These are phyloP conservation scores for Zygosaccharomyces lentus DNA, from an alignment of 805 yeast species.

Conservation along the genomic window DNA sequence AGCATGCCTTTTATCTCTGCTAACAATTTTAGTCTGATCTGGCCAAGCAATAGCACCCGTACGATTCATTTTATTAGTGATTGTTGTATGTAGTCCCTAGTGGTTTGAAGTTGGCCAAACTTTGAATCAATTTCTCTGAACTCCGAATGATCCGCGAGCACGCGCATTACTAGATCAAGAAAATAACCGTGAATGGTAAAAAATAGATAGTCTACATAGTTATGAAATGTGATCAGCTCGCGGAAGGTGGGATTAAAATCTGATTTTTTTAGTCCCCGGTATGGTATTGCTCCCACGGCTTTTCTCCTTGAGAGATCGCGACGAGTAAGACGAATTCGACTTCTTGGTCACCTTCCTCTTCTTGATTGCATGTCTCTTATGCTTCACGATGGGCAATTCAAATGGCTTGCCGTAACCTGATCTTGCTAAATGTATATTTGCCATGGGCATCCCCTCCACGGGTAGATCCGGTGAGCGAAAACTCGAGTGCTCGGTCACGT, in stretches of 20 bases:
- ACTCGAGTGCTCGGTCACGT: slow-evolving; percentile 19
- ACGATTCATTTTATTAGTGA: not conserved
- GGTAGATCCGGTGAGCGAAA: not conserved
- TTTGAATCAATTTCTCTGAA: not conserved
- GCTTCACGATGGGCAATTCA: not conserved
- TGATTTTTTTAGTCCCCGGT: slow-evolving; percentile 17
- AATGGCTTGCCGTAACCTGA: not conserved
- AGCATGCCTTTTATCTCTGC: slow-evolving; percentile 23
- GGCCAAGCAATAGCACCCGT: slow-evolving; percentile 21
- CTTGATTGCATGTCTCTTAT: not conserved
- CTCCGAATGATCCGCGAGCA: not conserved
- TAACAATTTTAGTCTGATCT: slow-evolving; percentile 21
- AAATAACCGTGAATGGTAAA: not conserved
- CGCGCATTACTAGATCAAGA: not conserved
- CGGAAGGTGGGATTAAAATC: slow-evolving; percentile 5
- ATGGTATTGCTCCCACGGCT: slow-evolving; percentile 10
- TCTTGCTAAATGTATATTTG: not conserved
- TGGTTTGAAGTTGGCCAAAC: not conserved
- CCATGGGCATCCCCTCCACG: not conserved
- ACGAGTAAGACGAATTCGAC: slow-evolving; percentile 7
- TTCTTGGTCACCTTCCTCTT: slow-evolving; percentile 10
- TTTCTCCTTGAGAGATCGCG: not conserved
- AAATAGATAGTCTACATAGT: not conserved
- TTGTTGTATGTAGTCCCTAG: not conserved
- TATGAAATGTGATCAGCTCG: too few species aligned